A percentile compares a stretch with the other conserved stretches of the same genome.
phyloP scores from a whole-genome alignment of 257 asterid species.

The Solanum okadae region DNA sequence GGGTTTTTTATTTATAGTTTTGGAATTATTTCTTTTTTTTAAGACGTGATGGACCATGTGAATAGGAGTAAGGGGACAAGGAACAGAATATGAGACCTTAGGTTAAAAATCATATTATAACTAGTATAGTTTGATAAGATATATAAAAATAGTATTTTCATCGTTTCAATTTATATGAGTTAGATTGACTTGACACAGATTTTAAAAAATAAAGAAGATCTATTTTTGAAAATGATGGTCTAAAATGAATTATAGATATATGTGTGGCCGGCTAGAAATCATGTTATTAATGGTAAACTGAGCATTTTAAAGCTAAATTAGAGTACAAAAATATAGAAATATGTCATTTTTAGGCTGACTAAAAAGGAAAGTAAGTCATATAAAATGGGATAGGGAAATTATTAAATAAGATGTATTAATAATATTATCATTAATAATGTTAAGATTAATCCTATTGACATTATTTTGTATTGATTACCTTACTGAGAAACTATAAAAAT shows the following conservation, averaged over 20 bases:
- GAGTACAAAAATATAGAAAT: no score
- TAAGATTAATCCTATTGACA: not conserved
- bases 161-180: no score
- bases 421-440: not conserved
- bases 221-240: fast-evolving
- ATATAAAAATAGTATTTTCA: not conserved
- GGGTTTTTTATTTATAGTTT: no score
- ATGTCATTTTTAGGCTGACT: no score
- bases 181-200: no score
- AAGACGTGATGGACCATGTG: not conserved
- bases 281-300: no score
- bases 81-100: not conserved
- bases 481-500: not conserved
- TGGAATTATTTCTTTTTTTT: not conserved
- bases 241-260: no score
- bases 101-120: not conserved
- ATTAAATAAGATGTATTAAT: not conserved
- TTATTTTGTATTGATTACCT: not conserved
- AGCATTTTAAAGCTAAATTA: no score
- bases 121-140: not conserved
- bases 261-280: no score
- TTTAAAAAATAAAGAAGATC: no score
- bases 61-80: not conserved
- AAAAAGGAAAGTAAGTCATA: no score
- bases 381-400: no score